Base-by-base conservation (phyloP, 768 basidiomycete genomes). In the Termitomyces bulborhizus region DNA sequence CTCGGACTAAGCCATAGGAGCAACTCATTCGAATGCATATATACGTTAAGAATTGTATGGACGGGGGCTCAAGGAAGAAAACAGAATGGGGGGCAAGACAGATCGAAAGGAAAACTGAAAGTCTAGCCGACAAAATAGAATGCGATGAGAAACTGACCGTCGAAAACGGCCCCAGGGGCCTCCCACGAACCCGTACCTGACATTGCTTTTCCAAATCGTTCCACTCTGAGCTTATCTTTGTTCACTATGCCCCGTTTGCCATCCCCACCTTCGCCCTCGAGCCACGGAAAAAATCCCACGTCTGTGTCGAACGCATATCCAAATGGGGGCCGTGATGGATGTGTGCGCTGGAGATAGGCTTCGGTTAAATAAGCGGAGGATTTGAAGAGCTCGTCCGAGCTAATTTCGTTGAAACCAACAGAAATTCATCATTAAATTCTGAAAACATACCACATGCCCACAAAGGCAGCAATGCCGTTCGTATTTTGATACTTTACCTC, bases 131-230 rank as follows among this genome's bases (percentile, higher is more conserved):
- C 5, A 27, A 39, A 18, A 16, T 39, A 13, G 13, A 41, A 16
- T 50, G 52, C 36, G 13, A n/a, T 51, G 41, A 42, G 49, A 51
- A 9, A 66, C 73, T 18, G 53, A 81, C 84, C 81, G 57, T 73
- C 75, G 40, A 84, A 66, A 29, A 85, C 76, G 2, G 80, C 82
- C 16, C 79, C 79, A 15, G 83, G 83, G 2, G 72, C 77, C 69
- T 86, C 87, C 87, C 88, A 90, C 1, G 79, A 80, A 27, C 75
- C 78, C 5, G 87, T 86, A 18, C 85, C 86, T 6, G 76, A 76
- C 88, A 91, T 91, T 3, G 88, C 86, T 54, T 80, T 82, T 31
- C 86, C 88, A 61, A 90, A 90, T 36, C 88, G 73, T 58, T 82
- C 78, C 54, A 90, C 71, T 48, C 87, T 71, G 55, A 77, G 81